These are phyloP conservation scores for Elsinoe arachidis DNA, from an alignment of 2,329 filamentous ascomycete species.

Conservation along the genomic window DNA sequence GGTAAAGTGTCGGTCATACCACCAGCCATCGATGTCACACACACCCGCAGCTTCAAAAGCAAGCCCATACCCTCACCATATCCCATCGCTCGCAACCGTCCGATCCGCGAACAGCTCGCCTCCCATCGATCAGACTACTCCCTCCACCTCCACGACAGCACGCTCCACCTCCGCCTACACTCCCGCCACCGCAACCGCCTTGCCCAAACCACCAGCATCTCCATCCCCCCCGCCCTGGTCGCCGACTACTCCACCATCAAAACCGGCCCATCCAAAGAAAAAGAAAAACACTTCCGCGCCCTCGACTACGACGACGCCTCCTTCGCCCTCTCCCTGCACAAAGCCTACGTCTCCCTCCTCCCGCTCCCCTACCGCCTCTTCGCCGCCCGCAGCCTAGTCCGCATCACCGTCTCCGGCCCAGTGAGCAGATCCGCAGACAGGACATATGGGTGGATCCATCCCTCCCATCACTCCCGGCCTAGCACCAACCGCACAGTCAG, in stretches of 20 bases:
- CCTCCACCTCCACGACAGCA: conserved; percentile 19
- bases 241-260: conserved; percentile 21
- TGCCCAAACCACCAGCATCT: conserved; percentile 22
- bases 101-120: conserved; percentile 15
- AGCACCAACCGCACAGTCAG: conserved; percentile 20
- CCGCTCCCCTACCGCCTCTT: conserved; percentile 22
- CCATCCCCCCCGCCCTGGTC: conserved; percentile 22
- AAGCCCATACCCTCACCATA: conserved; percentile 24
- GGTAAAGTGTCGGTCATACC: conserved; percentile 25
- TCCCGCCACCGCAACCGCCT: conserved; percentile 20
- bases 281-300: conserved; percentile 20
- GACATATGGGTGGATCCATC: conserved; percentile 23
- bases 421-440: conserved; percentile 22
- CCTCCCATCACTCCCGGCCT: neutral
- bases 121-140: conserved; percentile 3
- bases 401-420: conserved; percentile 23
- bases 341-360: conserved; percentile 22
- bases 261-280: conserved; percentile 13
- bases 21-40: conserved; percentile 26
- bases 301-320: conserved; percentile 28
- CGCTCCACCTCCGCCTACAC: conserved; percentile 27
- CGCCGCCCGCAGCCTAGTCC: conserved; percentile 25
- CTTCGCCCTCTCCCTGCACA: conserved; percentile 25
- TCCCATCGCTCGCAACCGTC: conserved; percentile 22
- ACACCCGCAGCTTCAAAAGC: conserved; percentile 12